phyloP scores from a whole-genome alignment of 345 rosid species.

The Hypericum perforatum region DNA sequence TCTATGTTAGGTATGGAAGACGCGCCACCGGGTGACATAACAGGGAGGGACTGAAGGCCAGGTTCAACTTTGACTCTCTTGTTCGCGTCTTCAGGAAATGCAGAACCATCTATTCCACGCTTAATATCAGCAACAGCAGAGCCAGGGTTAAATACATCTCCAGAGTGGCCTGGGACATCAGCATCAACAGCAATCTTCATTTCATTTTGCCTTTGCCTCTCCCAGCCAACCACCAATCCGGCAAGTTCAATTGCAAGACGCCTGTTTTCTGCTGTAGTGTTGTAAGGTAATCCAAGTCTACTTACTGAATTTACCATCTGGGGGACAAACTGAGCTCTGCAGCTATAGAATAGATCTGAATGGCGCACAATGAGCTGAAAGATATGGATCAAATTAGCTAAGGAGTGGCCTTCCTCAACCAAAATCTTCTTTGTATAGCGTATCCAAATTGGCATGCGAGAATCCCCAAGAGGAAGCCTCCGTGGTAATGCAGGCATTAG shows the following conservation, averaged over 20 bases:
- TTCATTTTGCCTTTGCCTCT: constrained; percentile 93
- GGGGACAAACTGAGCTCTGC: constrained; percentile 98
- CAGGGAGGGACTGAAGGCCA: constrained; percentile 86
- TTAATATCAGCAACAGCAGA: constrained; percentile 52
- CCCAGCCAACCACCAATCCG: constrained; percentile 98
- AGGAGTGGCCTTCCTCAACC: constrained; percentile 97
- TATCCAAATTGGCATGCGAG: constrained; percentile 99
- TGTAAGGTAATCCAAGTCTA: constrained; percentile 93
- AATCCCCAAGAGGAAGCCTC: constrained; percentile 91
- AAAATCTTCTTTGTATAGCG: constrained; percentile 92
- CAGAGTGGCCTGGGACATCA: constrained; percentile 49
- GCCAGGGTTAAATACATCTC: constrained; percentile 46
- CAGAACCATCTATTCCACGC: constrained; percentile 66
- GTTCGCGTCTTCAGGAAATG: constrained; percentile 70
- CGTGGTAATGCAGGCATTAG: constrained; percentile 95
- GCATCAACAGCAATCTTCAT: constrained; percentile 57
- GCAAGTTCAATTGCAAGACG: constrained; percentile 99
- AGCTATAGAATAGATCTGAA: constrained; percentile 91
- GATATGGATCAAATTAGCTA: constrained; percentile 94
- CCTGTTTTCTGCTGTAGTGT: constrained; percentile 86
- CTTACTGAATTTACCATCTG: constrained; percentile 99
- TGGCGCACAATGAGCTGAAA: constrained; percentile 97
- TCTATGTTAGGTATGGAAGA: constrained; percentile 81
- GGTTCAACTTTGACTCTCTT: constrained; percentile 90
- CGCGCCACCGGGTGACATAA: constrained; percentile 92